Evolutionary conservation across 305 asterid species (phyloP).

Genomic region (Stenogyne calaminthoides): DNA sequence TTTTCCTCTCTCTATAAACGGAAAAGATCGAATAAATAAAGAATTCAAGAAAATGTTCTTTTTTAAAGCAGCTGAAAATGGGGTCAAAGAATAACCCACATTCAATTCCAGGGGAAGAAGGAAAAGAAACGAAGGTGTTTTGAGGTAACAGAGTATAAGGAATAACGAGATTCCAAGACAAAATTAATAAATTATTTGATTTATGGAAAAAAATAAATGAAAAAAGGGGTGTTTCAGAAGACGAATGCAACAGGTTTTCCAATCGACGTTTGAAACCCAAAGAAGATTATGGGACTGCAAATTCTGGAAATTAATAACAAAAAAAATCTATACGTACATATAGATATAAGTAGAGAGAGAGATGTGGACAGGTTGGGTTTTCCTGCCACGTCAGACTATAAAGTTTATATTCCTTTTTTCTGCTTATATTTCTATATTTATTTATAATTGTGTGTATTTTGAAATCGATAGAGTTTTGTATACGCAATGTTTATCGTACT

Average conservation of each 20-base stretch:
- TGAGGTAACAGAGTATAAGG: slow-evolving; percentile 18
- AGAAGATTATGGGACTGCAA: slow-evolving; percentile 13
- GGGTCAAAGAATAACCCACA: slow-evolving; percentile 35
- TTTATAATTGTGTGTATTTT: too few species aligned
- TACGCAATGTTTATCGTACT: too few species aligned
- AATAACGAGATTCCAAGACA: slow-evolving; percentile 33
- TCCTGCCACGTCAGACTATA: slow-evolving; percentile 35
- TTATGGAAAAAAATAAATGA: neutral
- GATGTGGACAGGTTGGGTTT: slow-evolving; percentile 33
- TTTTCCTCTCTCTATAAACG: neutral
- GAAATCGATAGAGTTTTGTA: too few species aligned
- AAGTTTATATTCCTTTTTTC: slow-evolving; percentile 20
- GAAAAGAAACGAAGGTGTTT: slow-evolving; percentile 50
- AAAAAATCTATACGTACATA: slow-evolving; percentile 5
- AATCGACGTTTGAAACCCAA: slow-evolving; percentile 32
- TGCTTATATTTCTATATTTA: too few species aligned
- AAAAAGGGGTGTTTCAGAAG: slow-evolving; percentile 15
- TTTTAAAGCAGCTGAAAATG: slow-evolving; percentile 33
- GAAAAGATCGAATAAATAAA: slow-evolving; percentile 21
- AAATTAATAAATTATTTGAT: neutral
- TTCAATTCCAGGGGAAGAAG: slow-evolving; percentile 31
- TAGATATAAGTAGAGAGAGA: slow-evolving; percentile 26
- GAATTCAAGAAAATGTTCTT: slow-evolving; percentile 20
- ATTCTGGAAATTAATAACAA: neutral
- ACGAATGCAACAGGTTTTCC: slow-evolving; percentile 19